Evolutionary conservation across 139 green algal species (phyloP).

Genomic region (Yamagishiella unicocca): DNA sequence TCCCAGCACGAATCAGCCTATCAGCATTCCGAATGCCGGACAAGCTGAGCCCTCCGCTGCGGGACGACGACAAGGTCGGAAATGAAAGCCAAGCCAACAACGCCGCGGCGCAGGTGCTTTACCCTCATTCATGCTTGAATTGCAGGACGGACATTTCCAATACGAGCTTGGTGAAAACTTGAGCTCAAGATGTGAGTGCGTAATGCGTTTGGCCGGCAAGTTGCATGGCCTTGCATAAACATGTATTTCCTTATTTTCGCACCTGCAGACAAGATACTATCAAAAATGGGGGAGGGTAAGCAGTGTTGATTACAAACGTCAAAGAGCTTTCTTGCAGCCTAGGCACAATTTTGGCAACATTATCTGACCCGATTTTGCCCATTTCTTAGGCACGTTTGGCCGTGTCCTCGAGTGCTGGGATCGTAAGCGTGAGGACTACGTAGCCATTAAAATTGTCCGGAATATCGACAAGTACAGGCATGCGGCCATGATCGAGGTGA

Average conservation of each 20-base stretch:
- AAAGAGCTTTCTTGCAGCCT: too few relatives aligned
- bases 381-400: slow-evolving; percentile 72
- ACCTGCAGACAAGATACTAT: slow-evolving; percentile 92
- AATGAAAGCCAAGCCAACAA: not conserved
- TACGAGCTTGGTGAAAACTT: slow-evolving; percentile 91
- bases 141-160: slow-evolving; percentile 87
- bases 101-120: not conserved
- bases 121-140: not conserved
- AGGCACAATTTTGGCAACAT: not conserved
- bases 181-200: slow-evolving; percentile 79
- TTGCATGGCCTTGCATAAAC: too few relatives aligned
- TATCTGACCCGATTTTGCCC: not conserved
- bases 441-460: slow-evolving; percentile 97
- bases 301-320: too few relatives aligned
- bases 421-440: slow-evolving; percentile 81
- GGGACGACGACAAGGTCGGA: slow-evolving; percentile 72
- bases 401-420: slow-evolving; percentile 98
- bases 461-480: slow-evolving; percentile 98
- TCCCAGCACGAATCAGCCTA: slow-evolving; percentile 61
- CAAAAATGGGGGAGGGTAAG: slow-evolving; percentile 93
- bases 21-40: slow-evolving; percentile 64
- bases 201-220: not conserved
- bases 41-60: slow-evolving; percentile 66
- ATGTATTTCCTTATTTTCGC: not conserved
- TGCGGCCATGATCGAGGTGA: slow-evolving; percentile 97